These are phyloP conservation scores for Candida montana DNA, from an alignment of 805 yeast genomes.

Conservation along the genomic window DNA sequence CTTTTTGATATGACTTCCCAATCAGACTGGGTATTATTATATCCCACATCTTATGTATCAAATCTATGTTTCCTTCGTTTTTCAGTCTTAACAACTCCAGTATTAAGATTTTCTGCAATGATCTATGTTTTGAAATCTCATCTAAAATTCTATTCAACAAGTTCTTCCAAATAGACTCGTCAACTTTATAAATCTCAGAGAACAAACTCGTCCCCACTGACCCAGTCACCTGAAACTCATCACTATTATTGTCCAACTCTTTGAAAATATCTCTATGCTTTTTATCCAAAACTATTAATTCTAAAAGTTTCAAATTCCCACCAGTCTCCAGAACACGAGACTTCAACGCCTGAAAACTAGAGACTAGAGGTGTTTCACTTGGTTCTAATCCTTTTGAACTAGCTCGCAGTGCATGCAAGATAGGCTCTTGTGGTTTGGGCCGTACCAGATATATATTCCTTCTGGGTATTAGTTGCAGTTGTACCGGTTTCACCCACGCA, in stretches of 20 bases:
- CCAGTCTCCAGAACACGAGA: constrained; percentile 9
- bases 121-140: background rate
- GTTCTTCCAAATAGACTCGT: constrained; percentile 4
- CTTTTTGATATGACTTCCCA: background rate
- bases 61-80: background rate
- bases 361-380: background rate
- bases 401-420: too few species aligned
- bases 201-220: background rate
- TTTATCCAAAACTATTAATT: constrained; percentile 3
- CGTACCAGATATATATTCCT: background rate
- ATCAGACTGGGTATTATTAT: background rate
- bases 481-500: too few species aligned
- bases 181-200: background rate
- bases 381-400: background rate
- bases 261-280: background rate
- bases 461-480: background rate
- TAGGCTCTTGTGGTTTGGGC: background rate
- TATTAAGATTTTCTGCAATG: constrained; percentile 4
- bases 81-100: constrained; percentile 5
- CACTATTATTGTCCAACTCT: background rate
- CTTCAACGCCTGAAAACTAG: background rate
- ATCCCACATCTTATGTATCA: background rate
- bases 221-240: background rate
- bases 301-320: constrained; percentile 9
- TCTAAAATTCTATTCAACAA: constrained; percentile 2